phyloP scores from a whole-genome alignment of 2,329 filamentous ascomycete species.

The Aspergillus persii region DNA sequence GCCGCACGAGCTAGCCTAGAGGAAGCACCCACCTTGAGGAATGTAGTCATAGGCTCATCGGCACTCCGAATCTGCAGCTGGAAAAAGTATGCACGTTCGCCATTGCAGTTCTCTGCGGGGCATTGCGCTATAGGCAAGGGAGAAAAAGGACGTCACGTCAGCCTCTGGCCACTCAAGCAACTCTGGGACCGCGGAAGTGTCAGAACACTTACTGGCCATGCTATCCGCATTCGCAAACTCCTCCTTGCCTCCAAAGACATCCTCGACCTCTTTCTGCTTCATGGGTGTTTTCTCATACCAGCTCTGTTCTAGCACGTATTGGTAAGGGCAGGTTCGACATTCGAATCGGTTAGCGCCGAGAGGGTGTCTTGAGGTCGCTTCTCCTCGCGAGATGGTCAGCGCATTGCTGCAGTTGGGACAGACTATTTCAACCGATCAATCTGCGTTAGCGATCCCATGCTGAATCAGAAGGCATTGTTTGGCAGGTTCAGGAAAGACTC shows the following conservation, averaged over 20 bases:
- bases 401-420: constrained; percentile 52
- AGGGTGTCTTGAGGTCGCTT: constrained; percentile 38
- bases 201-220: constrained; percentile 54
- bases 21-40: constrained; percentile 68
- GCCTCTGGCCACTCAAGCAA: not conserved
- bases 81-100: constrained; percentile 85
- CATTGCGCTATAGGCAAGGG: constrained; percentile 64
- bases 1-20: constrained; percentile 14
- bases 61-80: constrained; percentile 97
- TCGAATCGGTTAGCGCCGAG: constrained; percentile 74
- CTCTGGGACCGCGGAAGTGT: not conserved
- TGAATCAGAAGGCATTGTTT: not conserved
- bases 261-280: constrained; percentile 83
- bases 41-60: constrained; percentile 97
- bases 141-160: constrained; percentile 13
- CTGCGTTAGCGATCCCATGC: constrained; percentile 16
- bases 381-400: constrained; percentile 45
- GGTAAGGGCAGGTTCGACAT: constrained; percentile 93
- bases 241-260: constrained; percentile 82
- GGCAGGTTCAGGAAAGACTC: constrained; percentile 13
- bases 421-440: constrained; percentile 30
- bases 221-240: constrained; percentile 92
- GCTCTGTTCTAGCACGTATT: constrained; percentile 74
- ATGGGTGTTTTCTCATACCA: constrained; percentile 79
- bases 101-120: constrained; percentile 74